Evolutionary conservation across 2,329 filamentous ascomycete species (phyloP), one percentile per base, ranked within the genome.

Genomic region (Thelonectria discophora): DNA sequence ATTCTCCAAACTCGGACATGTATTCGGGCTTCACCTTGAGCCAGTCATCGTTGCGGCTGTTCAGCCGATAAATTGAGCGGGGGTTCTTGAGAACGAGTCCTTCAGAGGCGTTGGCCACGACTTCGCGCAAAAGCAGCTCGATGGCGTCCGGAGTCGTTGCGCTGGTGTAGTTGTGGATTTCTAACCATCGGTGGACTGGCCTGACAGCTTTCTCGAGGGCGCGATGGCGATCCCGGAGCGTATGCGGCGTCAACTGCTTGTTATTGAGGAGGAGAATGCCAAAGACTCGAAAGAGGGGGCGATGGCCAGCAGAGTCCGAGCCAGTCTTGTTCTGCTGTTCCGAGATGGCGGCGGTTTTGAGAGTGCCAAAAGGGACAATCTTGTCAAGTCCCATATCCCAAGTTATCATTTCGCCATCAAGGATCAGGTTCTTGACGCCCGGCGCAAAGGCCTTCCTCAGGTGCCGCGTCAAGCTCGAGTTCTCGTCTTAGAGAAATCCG

Each of bases 1-100:
- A 92, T 77, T 98, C 94, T 63, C 95, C 95, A 74, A 95, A 97
- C 65, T 97, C 94, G 2, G 89, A 89, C 94, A 98, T 97, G 76
- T 99, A 99, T 66, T 99, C 95, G 1, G 95, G 95, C 72, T 99
- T 99, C 9, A 99, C 94, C 75, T 99, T 99, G 79, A 97, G 90
- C 95, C 95, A 99, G 76, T 97, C 92, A 69, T 97, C 92, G 71
- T 96, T 95, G 49, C 95, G 90, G 68, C 92, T 91, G 72, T 97
- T 97, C 10, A 98, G 83, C 7, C 88, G 85, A 75, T 99, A 99
- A 72, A 87, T 85, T 0, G 94, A 97, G 5, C 90, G 85, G 8
- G 95, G 95, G 65, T 97, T 98, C 80, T 99, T 99, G 54, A 98
- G 80, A 0, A 99, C 93, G 1, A 98, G 82, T 2, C 95, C 95